A percentile compares a stretch with the other conserved stretches of the same genome.
Evolutionary conservation across 208 protist species (phyloP).

Genomic region (Acanthamoeba royreba): DNA sequence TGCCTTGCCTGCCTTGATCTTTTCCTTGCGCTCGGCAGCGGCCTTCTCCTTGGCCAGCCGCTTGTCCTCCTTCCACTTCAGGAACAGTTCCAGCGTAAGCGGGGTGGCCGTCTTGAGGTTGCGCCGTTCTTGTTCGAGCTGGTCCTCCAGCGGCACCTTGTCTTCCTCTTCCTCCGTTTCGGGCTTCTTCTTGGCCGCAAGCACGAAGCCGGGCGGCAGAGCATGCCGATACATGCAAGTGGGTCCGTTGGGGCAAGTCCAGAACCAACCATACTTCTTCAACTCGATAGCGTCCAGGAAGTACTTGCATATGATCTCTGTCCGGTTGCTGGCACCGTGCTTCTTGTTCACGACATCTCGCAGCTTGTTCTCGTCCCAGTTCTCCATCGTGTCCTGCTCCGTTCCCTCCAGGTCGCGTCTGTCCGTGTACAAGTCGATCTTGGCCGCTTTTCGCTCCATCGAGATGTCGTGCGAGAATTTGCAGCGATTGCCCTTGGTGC

Average conservation of each 20-base stretch:
- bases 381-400: constrained; percentile 65
- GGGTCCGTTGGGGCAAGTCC: constrained; percentile 82
- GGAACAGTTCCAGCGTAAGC: constrained; percentile 74
- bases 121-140: constrained; percentile 70
- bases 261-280: constrained; percentile 84
- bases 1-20: constrained; percentile 63
- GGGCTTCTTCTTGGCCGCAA: constrained; percentile 72
- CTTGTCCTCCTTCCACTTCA: constrained; percentile 78
- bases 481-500: constrained; percentile 77
- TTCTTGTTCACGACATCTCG: constrained; percentile 68
- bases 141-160: constrained; percentile 74
- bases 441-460: constrained; percentile 62
- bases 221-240: constrained; percentile 78
- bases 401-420: constrained; percentile 1
- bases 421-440: constrained; percentile 78
- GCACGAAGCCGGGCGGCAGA: constrained; percentile 77
- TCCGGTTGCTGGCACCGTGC: background rate
- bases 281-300: constrained; percentile 82
- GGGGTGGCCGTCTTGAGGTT: constrained; percentile 60
- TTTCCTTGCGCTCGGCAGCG: constrained; percentile 41
- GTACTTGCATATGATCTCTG: constrained; percentile 79
- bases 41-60: constrained; percentile 57
- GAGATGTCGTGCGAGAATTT: constrained; percentile 80
- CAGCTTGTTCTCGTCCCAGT: constrained; percentile 75
- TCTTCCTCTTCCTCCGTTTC: constrained; percentile 58